These are phyloP conservation scores for Cladophialophora psammophila DNA, from an alignment of 2,329 filamentous ascomycete species.

Conservation along the genomic window DNA sequence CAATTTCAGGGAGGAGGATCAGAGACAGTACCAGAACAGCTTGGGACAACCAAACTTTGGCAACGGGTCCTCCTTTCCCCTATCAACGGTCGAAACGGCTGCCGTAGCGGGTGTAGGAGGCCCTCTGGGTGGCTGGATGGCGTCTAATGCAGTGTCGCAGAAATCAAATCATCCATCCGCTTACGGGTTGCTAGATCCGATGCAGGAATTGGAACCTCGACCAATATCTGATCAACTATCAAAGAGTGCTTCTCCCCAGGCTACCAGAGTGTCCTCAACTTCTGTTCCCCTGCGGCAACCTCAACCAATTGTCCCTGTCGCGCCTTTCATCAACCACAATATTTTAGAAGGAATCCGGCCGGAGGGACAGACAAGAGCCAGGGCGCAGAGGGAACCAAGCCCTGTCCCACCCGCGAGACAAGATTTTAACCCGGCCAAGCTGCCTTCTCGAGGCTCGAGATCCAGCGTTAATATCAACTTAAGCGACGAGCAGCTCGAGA, in stretches of 20 bases:
- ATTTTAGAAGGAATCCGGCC: background rate
- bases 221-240: slow-evolving; percentile 30
- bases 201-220: slow-evolving; percentile 61
- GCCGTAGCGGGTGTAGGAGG: slow-evolving; percentile 53
- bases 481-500: slow-evolving; percentile 63
- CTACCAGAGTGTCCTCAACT: slow-evolving; percentile 38
- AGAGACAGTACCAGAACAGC: slow-evolving; percentile 1
- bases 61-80: slow-evolving; percentile 20
- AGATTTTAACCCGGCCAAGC: slow-evolving; percentile 36
- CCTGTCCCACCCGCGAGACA: slow-evolving; percentile 16
- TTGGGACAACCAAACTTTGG: background rate
- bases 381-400: background rate
- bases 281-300: slow-evolving; percentile 80
- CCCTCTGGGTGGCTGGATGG: slow-evolving; percentile 51
- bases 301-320: slow-evolving; percentile 77
- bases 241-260: slow-evolving; percentile 4
- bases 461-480: slow-evolving; percentile 65
- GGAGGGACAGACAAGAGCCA: background rate
- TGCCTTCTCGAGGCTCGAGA: slow-evolving; percentile 50
- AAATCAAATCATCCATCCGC: slow-evolving; percentile 15
- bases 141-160: slow-evolving; percentile 24
- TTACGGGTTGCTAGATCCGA: slow-evolving; percentile 58
- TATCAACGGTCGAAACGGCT: slow-evolving; percentile 43
- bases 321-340: slow-evolving; percentile 46
- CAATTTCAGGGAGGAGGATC: slow-evolving; percentile 38